Evolutionary conservation across 768 basidiomycete genomes (phyloP).

Genomic region (Naganishia friedmannii): DNA sequence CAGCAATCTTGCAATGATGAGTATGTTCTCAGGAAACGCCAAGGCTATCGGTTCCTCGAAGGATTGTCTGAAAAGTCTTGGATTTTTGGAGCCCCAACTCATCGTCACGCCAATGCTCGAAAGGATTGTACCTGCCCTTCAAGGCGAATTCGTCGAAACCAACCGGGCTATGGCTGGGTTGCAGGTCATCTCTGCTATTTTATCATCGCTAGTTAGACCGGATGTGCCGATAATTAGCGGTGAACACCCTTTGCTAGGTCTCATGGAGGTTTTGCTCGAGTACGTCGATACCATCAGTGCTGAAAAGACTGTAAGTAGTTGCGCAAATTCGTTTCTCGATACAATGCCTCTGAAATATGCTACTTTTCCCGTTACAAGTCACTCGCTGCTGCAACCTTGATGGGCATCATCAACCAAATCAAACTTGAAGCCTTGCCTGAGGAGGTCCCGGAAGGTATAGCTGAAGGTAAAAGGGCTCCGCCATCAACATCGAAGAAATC

Average conservation of each 20-base stretch:
- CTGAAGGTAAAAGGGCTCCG: constrained; percentile 11
- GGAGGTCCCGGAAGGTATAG: constrained; percentile 24
- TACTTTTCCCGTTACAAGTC: constrained; percentile 4
- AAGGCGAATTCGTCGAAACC: constrained; percentile 24
- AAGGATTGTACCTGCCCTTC: constrained; percentile 75
- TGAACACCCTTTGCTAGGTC: constrained; percentile 16
- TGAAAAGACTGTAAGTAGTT: constrained; percentile 63
- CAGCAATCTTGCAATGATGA: constrained; percentile 75
- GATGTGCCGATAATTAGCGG: constrained; percentile 7
- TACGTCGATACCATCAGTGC: constrained; percentile 56
- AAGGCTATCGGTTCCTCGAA: constrained; percentile 72
- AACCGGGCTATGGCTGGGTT: constrained; percentile 23
- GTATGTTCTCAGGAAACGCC: constrained; percentile 83
- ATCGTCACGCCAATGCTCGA: constrained; percentile 78
- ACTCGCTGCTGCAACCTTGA: constrained; percentile 50
- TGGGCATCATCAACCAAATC: constrained; percentile 71
- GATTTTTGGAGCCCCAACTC: constrained; percentile 78
- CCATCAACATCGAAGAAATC: neutral
- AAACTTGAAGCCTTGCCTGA: constrained; percentile 65
- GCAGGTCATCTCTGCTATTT: constrained; percentile 15
- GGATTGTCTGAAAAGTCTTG: constrained; percentile 76
- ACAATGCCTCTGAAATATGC: too few species aligned
- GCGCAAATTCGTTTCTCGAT: neutral
- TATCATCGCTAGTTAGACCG: constrained; percentile 7
- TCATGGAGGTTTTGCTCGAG: constrained; percentile 56